Conservation (phyloP, 805 yeast species). For the Diddensiella santjacobensis region DNA sequence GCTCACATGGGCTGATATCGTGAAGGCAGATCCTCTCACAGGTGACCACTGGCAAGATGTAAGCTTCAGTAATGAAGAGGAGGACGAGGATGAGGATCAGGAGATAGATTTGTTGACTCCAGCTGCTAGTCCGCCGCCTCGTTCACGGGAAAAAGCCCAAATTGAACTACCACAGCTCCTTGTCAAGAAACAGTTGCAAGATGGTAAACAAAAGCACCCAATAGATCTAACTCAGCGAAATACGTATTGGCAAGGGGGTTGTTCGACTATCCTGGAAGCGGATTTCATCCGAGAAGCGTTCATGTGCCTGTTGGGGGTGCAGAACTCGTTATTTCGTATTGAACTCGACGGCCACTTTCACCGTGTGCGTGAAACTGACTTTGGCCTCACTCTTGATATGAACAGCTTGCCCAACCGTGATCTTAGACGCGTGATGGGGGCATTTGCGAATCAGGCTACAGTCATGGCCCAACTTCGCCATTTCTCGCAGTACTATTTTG, state of each 20-base stretch:
- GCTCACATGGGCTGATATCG: slow-evolving; percentile 27
- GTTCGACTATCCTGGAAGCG: slow-evolving; percentile 8
- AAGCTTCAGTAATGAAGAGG: slow-evolving; percentile 10
- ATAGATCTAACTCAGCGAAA: neutral
- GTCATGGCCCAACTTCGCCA: slow-evolving; percentile 11
- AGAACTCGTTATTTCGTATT: slow-evolving; percentile 5
- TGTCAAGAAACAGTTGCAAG: neutral
- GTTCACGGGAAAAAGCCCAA: neutral
- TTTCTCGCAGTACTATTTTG: slow-evolving; percentile 11
- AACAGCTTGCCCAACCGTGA: slow-evolving; percentile 1
- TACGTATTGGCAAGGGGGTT: neutral
- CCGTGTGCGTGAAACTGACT: neutral
- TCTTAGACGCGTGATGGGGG: slow-evolving; percentile 5
- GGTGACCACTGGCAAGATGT: slow-evolving; percentile 31
- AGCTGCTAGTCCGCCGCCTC: neutral
- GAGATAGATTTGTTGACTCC: neutral
- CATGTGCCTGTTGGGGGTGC: slow-evolving; percentile 16
- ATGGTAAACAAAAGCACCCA: neutral
- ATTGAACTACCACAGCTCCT: neutral
- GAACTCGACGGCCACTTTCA: neutral
- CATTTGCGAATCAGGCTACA: slow-evolving; percentile 8
- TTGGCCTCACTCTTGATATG: neutral
- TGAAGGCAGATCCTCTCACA: slow-evolving; percentile 27
- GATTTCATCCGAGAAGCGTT: slow-evolving; percentile 20
- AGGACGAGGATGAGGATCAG: slow-evolving; percentile 5